phyloP scores from a whole-genome alignment of 2,329 filamentous ascomycete species.

The Parastagonospora avenae region DNA sequence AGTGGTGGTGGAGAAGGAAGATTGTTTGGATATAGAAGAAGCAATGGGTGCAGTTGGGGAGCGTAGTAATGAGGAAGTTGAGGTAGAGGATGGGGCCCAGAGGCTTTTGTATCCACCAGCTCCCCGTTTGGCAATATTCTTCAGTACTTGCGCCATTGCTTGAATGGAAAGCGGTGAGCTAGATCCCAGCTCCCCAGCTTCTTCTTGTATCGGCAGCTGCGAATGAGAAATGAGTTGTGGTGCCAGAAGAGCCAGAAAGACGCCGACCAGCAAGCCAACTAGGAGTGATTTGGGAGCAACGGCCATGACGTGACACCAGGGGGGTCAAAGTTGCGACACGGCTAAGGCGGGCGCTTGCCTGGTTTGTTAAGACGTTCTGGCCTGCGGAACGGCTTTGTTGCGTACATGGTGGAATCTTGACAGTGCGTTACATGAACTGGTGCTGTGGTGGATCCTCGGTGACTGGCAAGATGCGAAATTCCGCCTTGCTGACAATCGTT shows the following conservation, averaged over 20 bases:
- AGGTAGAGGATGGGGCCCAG: constrained; percentile 5
- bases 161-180: constrained; percentile 17
- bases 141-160: constrained; percentile 40
- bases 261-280: constrained; percentile 29
- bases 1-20: constrained; percentile 22
- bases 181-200: background rate
- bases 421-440: background rate
- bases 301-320: constrained; percentile 21
- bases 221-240: constrained; percentile 23
- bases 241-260: constrained; percentile 33
- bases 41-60: constrained; percentile 5
- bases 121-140: constrained; percentile 38
- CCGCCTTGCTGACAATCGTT: no score
- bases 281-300: constrained; percentile 24
- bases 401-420: background rate
- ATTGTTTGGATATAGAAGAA: constrained; percentile 5
- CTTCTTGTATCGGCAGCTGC: constrained; percentile 21
- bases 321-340: constrained; percentile 6
- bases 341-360: background rate
- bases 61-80: constrained; percentile 3
- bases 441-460: background rate
- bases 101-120: constrained; percentile 24
- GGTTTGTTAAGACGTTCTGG: background rate
- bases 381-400: background rate
- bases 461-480: background rate